Percentiles rank a stretch among this genome's conserved stretches.
These are phyloP conservation scores for Penicillium manginii DNA, from an alignment of 495 filamentous ascomycete genomes.

Conservation along the genomic window DNA sequence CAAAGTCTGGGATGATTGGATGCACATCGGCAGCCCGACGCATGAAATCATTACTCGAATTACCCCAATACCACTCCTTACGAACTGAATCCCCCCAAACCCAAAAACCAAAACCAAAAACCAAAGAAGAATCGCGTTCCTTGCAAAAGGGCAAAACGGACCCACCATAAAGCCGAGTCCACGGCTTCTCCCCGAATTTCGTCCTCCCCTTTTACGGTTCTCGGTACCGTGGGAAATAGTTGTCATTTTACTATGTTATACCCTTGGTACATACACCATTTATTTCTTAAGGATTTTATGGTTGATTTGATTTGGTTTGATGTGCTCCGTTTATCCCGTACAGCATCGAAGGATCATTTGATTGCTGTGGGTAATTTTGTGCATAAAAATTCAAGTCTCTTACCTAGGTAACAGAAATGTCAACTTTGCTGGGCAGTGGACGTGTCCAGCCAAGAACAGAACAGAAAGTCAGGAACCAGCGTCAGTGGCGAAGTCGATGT, in stretches of 20 bases:
- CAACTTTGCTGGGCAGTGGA: background rate
- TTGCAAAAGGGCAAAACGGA: slow-evolving; percentile 4
- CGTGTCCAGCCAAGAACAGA: slow-evolving; percentile 2
- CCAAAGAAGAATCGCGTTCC: slow-evolving; percentile 1
- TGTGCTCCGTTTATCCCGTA: background rate
- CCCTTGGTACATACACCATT: background rate
- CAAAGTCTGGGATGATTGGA: slow-evolving; percentile 4
- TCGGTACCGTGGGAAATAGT: background rate
- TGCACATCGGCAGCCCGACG: slow-evolving; percentile 4
- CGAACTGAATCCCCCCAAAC: too few relatives aligned
- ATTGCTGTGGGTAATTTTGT: too few relatives aligned
- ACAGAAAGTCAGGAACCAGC: slow-evolving; percentile 9
- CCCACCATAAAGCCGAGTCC: slow-evolving; percentile 3
- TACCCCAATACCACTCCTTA: background rate
- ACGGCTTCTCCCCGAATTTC: slow-evolving; percentile 14
- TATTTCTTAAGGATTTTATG: background rate
- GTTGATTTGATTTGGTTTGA: background rate
- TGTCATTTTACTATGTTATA: too few relatives aligned
- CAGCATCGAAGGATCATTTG: too few relatives aligned
- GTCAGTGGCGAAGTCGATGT: slow-evolving; percentile 2
- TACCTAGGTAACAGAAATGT: background rate
- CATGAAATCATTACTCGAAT: slow-evolving; percentile 6
- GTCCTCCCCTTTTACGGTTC: background rate
- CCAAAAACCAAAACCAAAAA: too few relatives aligned
- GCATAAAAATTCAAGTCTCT: too few relatives aligned